phyloP scores from a whole-genome alignment of 768 basidiomycete genomes.

The Phylloporus scabripes region DNA sequence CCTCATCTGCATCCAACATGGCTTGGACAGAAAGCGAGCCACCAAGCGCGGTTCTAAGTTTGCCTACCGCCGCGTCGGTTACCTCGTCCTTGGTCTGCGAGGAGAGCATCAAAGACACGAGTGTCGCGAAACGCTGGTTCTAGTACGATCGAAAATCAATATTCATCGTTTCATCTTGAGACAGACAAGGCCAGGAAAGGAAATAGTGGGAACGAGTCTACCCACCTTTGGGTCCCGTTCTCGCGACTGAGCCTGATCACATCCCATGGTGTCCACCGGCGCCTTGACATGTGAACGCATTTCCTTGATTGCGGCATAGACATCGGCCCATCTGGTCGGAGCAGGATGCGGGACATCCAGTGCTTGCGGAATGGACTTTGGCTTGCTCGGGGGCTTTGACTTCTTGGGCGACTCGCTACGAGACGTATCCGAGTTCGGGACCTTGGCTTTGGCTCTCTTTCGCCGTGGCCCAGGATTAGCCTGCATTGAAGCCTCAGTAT shows the following conservation, averaged over 20 bases:
- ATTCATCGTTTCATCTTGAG: not conserved
- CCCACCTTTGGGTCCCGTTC: constrained; percentile 63
- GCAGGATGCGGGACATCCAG: constrained; percentile 60
- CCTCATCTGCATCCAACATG: constrained; percentile 57
- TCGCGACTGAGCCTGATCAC: constrained; percentile 60
- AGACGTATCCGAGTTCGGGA: not conserved
- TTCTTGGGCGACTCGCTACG: constrained; percentile 3
- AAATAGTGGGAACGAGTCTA: not conserved
- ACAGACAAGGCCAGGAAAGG: no score
- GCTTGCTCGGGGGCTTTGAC: constrained; percentile 47
- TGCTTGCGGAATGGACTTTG: constrained; percentile 48
- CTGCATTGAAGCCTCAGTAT: not conserved
- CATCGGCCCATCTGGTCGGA: constrained; percentile 62
- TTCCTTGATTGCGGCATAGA: constrained; percentile 64
- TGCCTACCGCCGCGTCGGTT: constrained; percentile 71
- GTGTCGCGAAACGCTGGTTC: constrained; percentile 78
- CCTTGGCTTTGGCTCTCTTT: not conserved
- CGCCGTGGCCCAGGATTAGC: not conserved
- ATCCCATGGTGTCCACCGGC: constrained; percentile 93
- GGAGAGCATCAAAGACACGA: constrained; percentile 92
- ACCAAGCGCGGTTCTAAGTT: constrained; percentile 67
- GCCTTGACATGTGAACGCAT: constrained; percentile 73
- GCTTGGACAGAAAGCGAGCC: constrained; percentile 75
- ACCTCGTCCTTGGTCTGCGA: constrained; percentile 95
- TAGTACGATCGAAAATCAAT: constrained; percentile 24